Conservation (phyloP, 2,329 filamentous ascomycete genomes). For the Pestalotiopsis sp. region DNA sequence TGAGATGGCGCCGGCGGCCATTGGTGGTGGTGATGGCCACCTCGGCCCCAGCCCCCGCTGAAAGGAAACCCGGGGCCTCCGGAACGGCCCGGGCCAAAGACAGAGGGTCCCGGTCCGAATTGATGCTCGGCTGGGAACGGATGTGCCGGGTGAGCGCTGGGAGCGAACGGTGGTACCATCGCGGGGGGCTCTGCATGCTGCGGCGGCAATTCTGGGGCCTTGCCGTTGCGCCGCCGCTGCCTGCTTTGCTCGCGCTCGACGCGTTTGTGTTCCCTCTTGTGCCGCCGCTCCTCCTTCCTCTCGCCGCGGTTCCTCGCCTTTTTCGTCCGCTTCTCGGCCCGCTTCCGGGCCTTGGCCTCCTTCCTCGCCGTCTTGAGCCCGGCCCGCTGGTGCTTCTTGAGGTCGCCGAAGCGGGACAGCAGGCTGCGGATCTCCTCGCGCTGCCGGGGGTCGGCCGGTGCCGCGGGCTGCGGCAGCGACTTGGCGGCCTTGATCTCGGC, state of each 20-base stretch:
- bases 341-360: constrained; percentile 21
- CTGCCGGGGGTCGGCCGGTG: background rate
- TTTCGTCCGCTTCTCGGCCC: constrained; percentile 12
- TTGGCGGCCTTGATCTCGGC: constrained; percentile 46
- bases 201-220: background rate
- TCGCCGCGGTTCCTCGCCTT: constrained; percentile 24
- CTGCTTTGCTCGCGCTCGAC: constrained; percentile 14
- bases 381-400: constrained; percentile 39
- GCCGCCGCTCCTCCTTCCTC: constrained; percentile 31
- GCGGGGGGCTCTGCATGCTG: background rate
- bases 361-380: constrained; percentile 34
- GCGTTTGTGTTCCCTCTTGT: constrained; percentile 32
- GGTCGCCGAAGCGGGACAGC: constrained; percentile 44
- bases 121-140: background rate
- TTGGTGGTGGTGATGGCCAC: background rate
- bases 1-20: background rate
- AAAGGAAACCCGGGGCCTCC: constrained; percentile 11
- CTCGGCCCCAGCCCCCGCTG: constrained; percentile 3
- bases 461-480: constrained; percentile 15
- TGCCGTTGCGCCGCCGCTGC: background rate
- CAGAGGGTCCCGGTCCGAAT: background rate
- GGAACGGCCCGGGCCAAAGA: constrained; percentile 12
- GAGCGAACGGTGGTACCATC: background rate
- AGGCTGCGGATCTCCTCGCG: constrained; percentile 47
- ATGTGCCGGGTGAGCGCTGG: background rate